phyloP scores from a whole-genome alignment of 768 basidiomycete genomes.

The Amanita fuliginea region DNA sequence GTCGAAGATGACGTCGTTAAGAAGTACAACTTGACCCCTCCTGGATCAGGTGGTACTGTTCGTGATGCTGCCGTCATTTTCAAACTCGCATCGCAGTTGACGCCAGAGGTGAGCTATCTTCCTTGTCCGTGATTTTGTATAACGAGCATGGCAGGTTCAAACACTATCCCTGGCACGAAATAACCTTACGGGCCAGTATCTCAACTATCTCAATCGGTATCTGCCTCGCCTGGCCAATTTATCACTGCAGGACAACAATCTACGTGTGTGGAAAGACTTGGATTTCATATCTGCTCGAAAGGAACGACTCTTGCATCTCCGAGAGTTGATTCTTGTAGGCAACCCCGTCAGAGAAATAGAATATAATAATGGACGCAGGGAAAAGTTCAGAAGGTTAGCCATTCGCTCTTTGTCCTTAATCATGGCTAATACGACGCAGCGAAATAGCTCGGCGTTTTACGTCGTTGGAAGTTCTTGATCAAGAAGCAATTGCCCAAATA shows the following conservation, averaged over 20 bases:
- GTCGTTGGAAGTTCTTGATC: conserved; percentile 75
- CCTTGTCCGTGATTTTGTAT: conserved; percentile 5
- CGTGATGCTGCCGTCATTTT: conserved; percentile 78
- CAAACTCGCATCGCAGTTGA: conserved; percentile 72
- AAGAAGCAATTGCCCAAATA: conserved; percentile 68
- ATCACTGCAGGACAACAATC: conserved; percentile 68
- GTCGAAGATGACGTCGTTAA: conserved; percentile 66
- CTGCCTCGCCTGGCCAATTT: conserved; percentile 74
- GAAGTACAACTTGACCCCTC: conserved; percentile 58
- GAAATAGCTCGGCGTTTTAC: conserved; percentile 76
- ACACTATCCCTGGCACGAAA: conserved; percentile 82
- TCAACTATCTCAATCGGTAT: conserved; percentile 56
- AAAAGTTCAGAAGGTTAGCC: conserved; percentile 59
- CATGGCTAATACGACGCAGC: conserved; percentile 25
- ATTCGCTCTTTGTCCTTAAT: background rate
- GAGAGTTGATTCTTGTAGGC: conserved; percentile 64
- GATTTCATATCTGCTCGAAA: conserved; percentile 49
- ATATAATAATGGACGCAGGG: conserved; percentile 40
- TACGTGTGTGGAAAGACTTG: conserved; percentile 61
- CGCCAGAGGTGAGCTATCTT: conserved; percentile 45
- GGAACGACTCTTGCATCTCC: conserved; percentile 49
- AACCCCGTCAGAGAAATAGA: conserved; percentile 66
- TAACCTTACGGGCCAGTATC: conserved; percentile 43
- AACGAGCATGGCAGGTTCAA: conserved; percentile 36
- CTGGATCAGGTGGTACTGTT: conserved; percentile 53